These are phyloP conservation scores for Epichloe sylvatica DNA, from an alignment of 2,329 filamentous ascomycete genomes.

Conservation along the genomic window DNA sequence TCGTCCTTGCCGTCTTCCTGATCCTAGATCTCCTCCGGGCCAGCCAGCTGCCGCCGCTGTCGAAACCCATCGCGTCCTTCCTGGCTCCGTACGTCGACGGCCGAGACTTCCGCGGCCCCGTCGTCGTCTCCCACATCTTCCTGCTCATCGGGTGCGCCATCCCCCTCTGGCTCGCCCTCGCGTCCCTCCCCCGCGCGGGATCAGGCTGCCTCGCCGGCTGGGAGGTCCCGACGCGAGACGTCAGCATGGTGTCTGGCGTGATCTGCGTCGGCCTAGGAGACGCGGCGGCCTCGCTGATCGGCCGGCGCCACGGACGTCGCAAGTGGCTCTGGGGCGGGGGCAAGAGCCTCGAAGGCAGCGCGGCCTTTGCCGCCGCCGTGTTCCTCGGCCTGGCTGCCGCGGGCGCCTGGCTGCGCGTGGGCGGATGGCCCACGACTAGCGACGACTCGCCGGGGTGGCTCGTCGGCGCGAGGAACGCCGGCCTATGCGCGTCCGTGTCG, in stretches of 20 bases:
- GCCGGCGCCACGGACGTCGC: constrained; percentile 66
- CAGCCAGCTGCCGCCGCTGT: constrained; percentile 80
- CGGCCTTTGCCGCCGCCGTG: constrained; percentile 73
- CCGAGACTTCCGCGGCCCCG: constrained; percentile 78
- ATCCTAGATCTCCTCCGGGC: constrained; percentile 81
- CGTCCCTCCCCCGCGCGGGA: constrained; percentile 48
- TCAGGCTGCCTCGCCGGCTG: constrained; percentile 50
- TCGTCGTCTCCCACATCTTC: constrained; percentile 94
- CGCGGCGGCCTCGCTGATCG: constrained; percentile 80
- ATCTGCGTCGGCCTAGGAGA: constrained; percentile 93
- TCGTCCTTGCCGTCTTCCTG: constrained; percentile 73
- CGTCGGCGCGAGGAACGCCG: constrained; percentile 46
- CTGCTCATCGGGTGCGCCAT: constrained; percentile 89
- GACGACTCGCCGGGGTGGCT: constrained; percentile 24
- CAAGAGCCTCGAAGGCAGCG: constrained; percentile 79
- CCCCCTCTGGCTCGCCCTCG: constrained; percentile 78
- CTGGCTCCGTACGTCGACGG: constrained; percentile 91
- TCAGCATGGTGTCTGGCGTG: constrained; percentile 84
- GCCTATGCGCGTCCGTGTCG: constrained; percentile 60
- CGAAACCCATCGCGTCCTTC: constrained; percentile 72
- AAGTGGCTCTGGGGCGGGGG: constrained; percentile 98
- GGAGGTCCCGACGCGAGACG: constrained; percentile 60
- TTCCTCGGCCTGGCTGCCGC: constrained; percentile 57
- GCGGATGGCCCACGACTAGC: constrained; percentile 51
- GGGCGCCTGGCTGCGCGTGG: constrained; percentile 60